A percentile compares a stretch with the other conserved stretches of the same genome.
Conservation (phyloP, 768 basidiomycete genomes). For the Amanita subjunquillea region DNA sequence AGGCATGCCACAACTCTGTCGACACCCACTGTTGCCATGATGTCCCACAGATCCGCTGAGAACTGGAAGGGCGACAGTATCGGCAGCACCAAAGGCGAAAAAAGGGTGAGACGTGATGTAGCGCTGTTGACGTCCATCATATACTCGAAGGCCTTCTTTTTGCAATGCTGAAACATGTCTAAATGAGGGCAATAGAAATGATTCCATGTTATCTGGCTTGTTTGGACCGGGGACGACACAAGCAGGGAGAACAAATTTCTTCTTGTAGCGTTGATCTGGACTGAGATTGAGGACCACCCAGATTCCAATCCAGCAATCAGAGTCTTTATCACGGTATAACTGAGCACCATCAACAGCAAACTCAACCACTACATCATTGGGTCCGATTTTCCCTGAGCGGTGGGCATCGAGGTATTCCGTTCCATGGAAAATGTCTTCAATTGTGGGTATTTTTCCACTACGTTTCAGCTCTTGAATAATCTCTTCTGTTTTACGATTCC, state of each 20-base stretch:
- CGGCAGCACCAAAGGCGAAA: conserved; percentile 14
- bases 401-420: conserved; percentile 15
- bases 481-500: not conserved
- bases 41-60: conserved; percentile 1
- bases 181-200: conserved; percentile 21
- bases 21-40: not conserved
- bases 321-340: conserved; percentile 28
- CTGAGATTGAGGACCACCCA: conserved; percentile 21
- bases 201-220: conserved; percentile 25
- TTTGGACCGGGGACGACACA: conserved; percentile 25
- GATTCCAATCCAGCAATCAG: no score
- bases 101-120: conserved; percentile 12
- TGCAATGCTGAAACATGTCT: conserved; percentile 25
- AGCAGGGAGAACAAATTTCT: conserved; percentile 20
- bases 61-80: not conserved
- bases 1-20: not conserved
- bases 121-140: conserved; percentile 13
- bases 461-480: not conserved
- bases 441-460: not conserved
- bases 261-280: conserved; percentile 20
- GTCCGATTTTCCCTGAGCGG: conserved; percentile 10
- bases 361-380: conserved; percentile 18
- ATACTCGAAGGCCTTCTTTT: conserved; percentile 18
- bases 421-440: conserved; percentile 17
- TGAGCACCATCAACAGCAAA: conserved; percentile 30